Evolutionary conservation across 495 filamentous ascomycete species (phyloP), one percentile per base, ranked within the genome.

Genomic region (Penicillium canescens): DNA sequence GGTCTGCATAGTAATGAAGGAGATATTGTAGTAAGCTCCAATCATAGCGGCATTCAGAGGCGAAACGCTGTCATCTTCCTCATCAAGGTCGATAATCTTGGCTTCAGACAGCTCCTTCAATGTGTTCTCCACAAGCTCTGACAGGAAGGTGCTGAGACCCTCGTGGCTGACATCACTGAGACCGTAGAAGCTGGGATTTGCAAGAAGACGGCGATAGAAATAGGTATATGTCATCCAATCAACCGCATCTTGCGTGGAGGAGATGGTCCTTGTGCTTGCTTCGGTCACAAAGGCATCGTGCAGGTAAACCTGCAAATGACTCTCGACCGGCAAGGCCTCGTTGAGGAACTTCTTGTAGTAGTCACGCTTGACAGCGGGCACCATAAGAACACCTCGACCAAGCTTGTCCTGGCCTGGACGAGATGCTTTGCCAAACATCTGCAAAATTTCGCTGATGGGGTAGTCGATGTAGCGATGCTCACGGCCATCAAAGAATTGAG

Each of bases 321-420:
- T 96, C 73, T 99, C 94, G 16, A 99, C 89, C 6, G 94, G 94
- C 34, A 98, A 77, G 2, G 94, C 95, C 66, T 99, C 94, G 66
- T 94, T 93, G 54, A 99, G 76, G 80, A 99, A 99, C 72, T 98
- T 98, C 74, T 92, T 92, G 81, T 98, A 98, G 70, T 97, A 99
- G 52, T 96, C 92, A 26, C 93, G 85, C 76, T 95, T 96, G 40
- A 93, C 90, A 14, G 88, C 86, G 4, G 93, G 90, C 5, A 96
- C 86, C 92, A 99, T 96, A 28, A 99, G 75, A 13, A 99, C 89
- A 52, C 93, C 95, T 54, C 88, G 89, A 45, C 91, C 88, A 20
- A 84, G 75, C 52, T 92, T 92, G 64, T 96, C 93, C 54, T 83
- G 71, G 8, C 86, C 82, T 6, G 90, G 79, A 47, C 91, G 87